A percentile compares a stretch with the other conserved stretches of the same genome.
Evolutionary conservation across 2,329 filamentous ascomycete species (phyloP).

Genomic region (Aspergillus hiratsukae): DNA sequence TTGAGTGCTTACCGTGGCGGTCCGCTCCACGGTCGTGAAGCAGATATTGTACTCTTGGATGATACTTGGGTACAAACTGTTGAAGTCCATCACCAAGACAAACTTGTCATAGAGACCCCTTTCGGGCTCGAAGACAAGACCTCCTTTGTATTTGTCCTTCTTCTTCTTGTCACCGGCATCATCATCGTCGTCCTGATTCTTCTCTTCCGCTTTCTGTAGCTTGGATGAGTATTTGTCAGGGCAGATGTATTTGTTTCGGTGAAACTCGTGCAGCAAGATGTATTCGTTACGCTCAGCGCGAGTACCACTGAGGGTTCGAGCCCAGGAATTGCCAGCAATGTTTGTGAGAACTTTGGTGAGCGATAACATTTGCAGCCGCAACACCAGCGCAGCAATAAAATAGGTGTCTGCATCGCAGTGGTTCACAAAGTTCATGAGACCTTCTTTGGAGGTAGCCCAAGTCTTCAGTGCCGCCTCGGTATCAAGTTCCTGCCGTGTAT

Average conservation of each 20-base stretch:
- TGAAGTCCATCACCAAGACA: constrained; percentile 99
- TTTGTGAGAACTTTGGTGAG: constrained; percentile 95
- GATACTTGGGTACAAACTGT: constrained; percentile 96
- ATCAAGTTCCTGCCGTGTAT: constrained; percentile 76
- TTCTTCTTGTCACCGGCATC: constrained; percentile 74
- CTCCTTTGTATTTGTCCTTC: constrained; percentile 99
- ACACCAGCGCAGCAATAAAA: constrained; percentile 84
- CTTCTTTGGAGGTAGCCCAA: constrained; percentile 78
- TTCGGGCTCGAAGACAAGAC: constrained; percentile 95
- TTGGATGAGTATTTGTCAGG: constrained; percentile 88
- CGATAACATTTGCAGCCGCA: constrained; percentile 86
- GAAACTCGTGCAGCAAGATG: constrained; percentile 95
- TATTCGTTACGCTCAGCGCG: constrained; percentile 98
- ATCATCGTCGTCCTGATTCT: constrained; percentile 64
- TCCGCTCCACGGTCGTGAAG: constrained; percentile 91
- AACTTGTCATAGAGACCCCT: constrained; percentile 98
- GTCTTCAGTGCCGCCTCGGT: constrained; percentile 81
- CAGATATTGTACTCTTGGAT: constrained; percentile 99
- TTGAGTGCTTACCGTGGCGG: constrained; percentile 56
- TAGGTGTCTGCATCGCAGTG: constrained; percentile 95
- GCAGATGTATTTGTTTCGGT: constrained; percentile 95
- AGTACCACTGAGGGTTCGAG: constrained; percentile 88
- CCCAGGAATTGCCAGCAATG: constrained; percentile 96
- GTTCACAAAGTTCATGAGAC: constrained; percentile 86
- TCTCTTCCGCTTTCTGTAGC: constrained; percentile 68